phyloP scores from a whole-genome alignment of 495 filamentous ascomycete species.

The Neurospora tetrasperma region DNA sequence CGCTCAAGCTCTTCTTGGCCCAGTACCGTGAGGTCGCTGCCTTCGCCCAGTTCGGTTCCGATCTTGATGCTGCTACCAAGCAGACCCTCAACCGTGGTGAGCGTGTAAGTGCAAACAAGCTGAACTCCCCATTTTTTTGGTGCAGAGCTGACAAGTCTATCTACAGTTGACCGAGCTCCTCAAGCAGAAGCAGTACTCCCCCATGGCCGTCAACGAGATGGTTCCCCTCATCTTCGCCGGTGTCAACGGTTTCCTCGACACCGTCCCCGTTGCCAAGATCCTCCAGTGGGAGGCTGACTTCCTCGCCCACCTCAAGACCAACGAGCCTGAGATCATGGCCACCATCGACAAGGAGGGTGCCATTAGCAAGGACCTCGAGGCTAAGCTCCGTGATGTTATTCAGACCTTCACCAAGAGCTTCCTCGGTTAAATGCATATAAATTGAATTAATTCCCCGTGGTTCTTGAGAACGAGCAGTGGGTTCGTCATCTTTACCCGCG shows the following conservation, averaged over 20 bases:
- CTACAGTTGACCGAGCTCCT: constrained; percentile 79
- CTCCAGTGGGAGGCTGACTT: constrained; percentile 89
- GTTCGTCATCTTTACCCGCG: constrained; percentile 40
- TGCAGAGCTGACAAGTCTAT: constrained; percentile 23
- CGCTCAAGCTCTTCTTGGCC: constrained; percentile 99
- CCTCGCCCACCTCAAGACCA: constrained; percentile 80
- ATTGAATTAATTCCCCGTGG: constrained; percentile 20
- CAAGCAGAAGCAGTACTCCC: constrained; percentile 99
- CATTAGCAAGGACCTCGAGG: constrained; percentile 90
- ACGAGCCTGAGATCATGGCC: constrained; percentile 71
- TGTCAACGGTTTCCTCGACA: constrained; percentile 93
- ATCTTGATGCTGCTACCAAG: constrained; percentile 97
- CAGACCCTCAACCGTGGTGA: constrained; percentile 98
- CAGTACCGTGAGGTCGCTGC: constrained; percentile 99
- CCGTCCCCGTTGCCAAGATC: constrained; percentile 76
- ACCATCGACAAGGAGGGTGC: constrained; percentile 94
- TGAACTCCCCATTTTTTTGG: neutral
- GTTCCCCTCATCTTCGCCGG: constrained; percentile 98
- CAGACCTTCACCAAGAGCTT: constrained; percentile 88
- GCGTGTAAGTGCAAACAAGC: constrained; percentile 53
- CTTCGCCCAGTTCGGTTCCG: constrained; percentile 99
- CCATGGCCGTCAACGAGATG: constrained; percentile 99
- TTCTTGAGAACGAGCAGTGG: constrained; percentile 17
- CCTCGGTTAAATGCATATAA: constrained; percentile 36
- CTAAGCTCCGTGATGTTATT: constrained; percentile 71